Evolutionary conservation across 1,284 basidiomycete species (phyloP), one percentile per base, ranked within the genome.

Genomic region (Cerrena zonata): DNA sequence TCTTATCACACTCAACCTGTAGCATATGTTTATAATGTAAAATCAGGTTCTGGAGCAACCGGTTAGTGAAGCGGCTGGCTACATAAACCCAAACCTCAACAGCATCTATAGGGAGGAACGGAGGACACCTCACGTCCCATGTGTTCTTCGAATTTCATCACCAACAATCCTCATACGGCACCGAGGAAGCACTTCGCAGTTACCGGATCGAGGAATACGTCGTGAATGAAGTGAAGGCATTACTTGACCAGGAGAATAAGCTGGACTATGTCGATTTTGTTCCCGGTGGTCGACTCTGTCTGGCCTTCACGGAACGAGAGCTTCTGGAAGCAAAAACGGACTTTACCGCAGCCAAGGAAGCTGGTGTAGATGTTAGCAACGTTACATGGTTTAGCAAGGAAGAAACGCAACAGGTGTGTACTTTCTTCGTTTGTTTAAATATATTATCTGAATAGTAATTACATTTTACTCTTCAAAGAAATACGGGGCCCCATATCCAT

Each of bases 41-140:
- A 34, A 7, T 7, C 56, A 90, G 88, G 87, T 63, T 82, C 84
- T 23, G 89, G 87, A n/a, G 88, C 87, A n/a, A 91, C 87, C 45
- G 86, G 86, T 83, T 52, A 47, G 66, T 44, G 18, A 15, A 5
- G 7, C 21, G 15, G 36, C 22, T 23, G 19, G 22, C 15, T 15
- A 34, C 30, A 7, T 7, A 34, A 7, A 34, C 7, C 30, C 15
- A 34, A 34, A 7, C 22, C 24, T 23, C 19, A 5, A 25, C 22
- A 38, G 7, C 30, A 7, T 37, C 7, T 42, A 15, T 49, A 86
- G 87, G 86, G 49, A 70, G 88, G 15, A 91, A 91, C 56, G 88
- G 88, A 0, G 88, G 89, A 0, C 88, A 91, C 60, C 72, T 91
- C 19, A 83, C 82, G 0, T 76, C 83, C 0, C 66, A 65, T 37